phyloP scores from a whole-genome alignment of 768 basidiomycete genomes.

The Russula olivacea region DNA sequence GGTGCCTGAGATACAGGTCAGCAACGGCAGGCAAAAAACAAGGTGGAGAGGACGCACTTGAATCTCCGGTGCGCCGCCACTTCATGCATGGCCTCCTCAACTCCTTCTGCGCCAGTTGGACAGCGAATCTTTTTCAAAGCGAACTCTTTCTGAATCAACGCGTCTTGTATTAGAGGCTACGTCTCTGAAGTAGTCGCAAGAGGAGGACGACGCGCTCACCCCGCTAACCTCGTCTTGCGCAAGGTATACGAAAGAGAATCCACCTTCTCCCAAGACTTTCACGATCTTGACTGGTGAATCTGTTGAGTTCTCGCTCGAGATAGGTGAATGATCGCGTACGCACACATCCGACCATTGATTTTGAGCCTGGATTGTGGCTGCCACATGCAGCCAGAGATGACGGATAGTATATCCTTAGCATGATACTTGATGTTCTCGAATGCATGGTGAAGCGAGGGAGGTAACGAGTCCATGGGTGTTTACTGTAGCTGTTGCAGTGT shows the following conservation, averaged over 20 bases:
- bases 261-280: slow-evolving; percentile 92
- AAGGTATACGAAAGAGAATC: slow-evolving; percentile 87
- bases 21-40: background rate
- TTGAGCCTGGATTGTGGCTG: slow-evolving; percentile 82
- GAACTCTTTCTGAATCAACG: slow-evolving; percentile 63
- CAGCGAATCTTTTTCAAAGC: slow-evolving; percentile 97
- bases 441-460: slow-evolving; percentile 30
- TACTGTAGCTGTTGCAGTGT: background rate
- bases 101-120: slow-evolving; percentile 80
- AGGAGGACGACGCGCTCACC: slow-evolving; percentile 45
- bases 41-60: slow-evolving; percentile 52
- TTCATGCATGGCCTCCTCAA: slow-evolving; percentile 84
- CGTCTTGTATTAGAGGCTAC: slow-evolving; percentile 12
- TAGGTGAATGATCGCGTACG: slow-evolving; percentile 32
- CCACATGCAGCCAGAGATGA: slow-evolving; percentile 74
- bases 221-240: slow-evolving; percentile 83
- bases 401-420: slow-evolving; percentile 77
- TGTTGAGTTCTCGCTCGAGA: background rate
- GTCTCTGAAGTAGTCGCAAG: background rate
- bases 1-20: slow-evolving; percentile 52
- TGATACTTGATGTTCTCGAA: slow-evolving; percentile 62
- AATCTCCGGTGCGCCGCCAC: slow-evolving; percentile 93
- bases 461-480: slow-evolving; percentile 16
- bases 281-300: slow-evolving; percentile 67
- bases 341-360: slow-evolving; percentile 92